Base-by-base conservation (phyloP, 176 grass and related monocot genomes). In the Raddia guianensis region DNA sequence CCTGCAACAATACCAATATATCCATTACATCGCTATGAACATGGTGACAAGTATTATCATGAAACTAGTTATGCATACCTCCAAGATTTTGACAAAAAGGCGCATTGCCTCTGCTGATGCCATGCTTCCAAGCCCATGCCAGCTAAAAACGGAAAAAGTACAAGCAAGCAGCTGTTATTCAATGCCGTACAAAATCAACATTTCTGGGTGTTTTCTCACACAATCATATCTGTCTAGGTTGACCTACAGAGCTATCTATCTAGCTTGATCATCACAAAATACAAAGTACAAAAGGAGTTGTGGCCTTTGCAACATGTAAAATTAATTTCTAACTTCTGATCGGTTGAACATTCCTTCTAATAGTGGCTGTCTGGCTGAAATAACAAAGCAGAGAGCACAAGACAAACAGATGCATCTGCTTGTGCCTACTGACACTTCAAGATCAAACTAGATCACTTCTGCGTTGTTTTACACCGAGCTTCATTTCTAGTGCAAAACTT, bases 81-180 rank as follows among this genome's bases (percentile, higher is more conserved):
- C 97, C 73, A 99, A 85, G 63, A 99, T 93, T 89, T 99, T 99
- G 75, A 99, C 97, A 68, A 99, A 99, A 71, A 99, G 84, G 21
- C 91, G 93, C 96, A 99, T 99, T 35, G 97, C 97, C 89, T 99
- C 97, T 1, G 91, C 73, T 42, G 93, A 86, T 21, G 90, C 84
- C 86, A 99, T 93, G 68, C 84, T 93, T 78, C 92, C 97, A 72
- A 99, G 93, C 43, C 93, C 91, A 88, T 99, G 86, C 93, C 97
- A 99, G 84, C 97, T 99, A 72, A 73, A 83, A 82, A 65, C 42
- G 79, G 14, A 81, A 59, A 77, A 19, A 21, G 78, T 49, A 61
- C 81, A 64, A 85, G 49, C 9, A 43, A 52, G 60, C 11, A 12
- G 62, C 27, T 44, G 7, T 67, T 3, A 34, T 85, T 68, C 45